A percentile compares a stretch with the other conserved stretches of the same genome.
Evolutionary conservation across 208 protist genomes (phyloP).

Genomic region (Wallacemonas collosoma): DNA sequence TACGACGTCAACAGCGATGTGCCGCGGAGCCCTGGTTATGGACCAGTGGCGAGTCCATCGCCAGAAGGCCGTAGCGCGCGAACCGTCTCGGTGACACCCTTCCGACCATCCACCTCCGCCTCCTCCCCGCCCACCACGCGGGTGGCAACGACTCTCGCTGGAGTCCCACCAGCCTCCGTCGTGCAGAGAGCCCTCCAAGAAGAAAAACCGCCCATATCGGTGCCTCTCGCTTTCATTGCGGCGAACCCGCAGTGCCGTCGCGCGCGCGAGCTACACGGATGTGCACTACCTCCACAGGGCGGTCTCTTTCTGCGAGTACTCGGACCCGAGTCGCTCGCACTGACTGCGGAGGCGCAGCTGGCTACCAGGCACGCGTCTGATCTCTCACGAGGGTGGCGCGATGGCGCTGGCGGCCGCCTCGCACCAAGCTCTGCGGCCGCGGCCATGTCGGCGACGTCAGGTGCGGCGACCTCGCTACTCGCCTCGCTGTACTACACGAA

Average conservation of each 20-base stretch:
- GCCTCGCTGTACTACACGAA: slow-evolving; percentile 16
- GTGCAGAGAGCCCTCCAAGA: slow-evolving; percentile 7
- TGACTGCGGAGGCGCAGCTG: slow-evolving; percentile 5
- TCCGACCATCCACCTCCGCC: too few relatives aligned
- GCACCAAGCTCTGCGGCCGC: too few relatives aligned
- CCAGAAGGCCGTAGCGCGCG: too few relatives aligned
- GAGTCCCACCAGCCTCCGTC: neutral
- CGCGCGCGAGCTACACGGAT: slow-evolving; percentile 44
- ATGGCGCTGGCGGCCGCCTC: neutral
- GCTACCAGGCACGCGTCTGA: neutral
- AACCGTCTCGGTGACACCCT: too few relatives aligned
- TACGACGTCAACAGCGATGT: too few relatives aligned
- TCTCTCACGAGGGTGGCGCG: neutral
- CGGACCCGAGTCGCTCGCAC: neutral
- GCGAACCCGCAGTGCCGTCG: slow-evolving; percentile 31
- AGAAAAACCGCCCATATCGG: slow-evolving; percentile 20
- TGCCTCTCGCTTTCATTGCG: slow-evolving; percentile 49
- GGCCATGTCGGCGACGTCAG: neutral
- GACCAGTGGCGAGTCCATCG: too few relatives aligned
- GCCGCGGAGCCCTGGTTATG: too few relatives aligned
- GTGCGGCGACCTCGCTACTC: neutral
- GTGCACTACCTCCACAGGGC: slow-evolving; percentile 41
- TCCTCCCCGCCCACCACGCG: too few relatives aligned
- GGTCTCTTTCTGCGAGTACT: slow-evolving; percentile 41
- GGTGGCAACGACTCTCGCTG: too few relatives aligned